phyloP scores from a whole-genome alignment of 305 asterid genomes.

The Fraxinus nigra region DNA sequence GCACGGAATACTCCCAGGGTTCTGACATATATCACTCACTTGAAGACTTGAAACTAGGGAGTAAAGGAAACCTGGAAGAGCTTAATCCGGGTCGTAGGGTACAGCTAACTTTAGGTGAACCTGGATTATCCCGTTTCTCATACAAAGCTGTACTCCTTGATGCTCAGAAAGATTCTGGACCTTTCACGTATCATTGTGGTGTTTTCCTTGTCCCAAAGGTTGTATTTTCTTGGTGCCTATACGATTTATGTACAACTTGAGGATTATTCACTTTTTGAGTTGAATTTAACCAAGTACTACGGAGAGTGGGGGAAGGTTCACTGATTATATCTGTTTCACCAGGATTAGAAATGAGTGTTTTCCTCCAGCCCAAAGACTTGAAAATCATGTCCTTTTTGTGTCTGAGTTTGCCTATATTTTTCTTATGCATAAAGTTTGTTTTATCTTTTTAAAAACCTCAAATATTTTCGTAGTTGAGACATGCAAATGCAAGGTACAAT shows the following conservation, averaged over 20 bases:
- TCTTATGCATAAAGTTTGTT: neutral
- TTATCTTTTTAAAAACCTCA: constrained; percentile 2
- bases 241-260: neutral
- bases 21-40: constrained; percentile 62
- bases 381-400: constrained; percentile 4
- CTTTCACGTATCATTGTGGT: constrained; percentile 62
- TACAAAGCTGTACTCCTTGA: constrained; percentile 78
- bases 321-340: neutral
- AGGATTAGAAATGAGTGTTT: neutral
- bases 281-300: neutral
- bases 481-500: neutral
- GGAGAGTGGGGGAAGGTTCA: neutral
- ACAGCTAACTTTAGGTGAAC: constrained; percentile 70
- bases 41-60: constrained; percentile 80
- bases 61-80: constrained; percentile 61
- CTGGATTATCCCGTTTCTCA: constrained; percentile 57
- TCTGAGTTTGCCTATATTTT: neutral
- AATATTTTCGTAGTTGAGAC: neutral
- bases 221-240: neutral
- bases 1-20: constrained; percentile 44
- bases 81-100: constrained; percentile 75
- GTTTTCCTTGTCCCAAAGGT: constrained; percentile 87
- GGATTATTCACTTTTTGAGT: neutral
- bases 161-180: constrained; percentile 56
- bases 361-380: neutral